A percentile compares a stretch with the other conserved stretches of the same genome.
Evolutionary conservation across 257 asterid species (phyloP).

Genomic region (Linderniella brevidens): DNA sequence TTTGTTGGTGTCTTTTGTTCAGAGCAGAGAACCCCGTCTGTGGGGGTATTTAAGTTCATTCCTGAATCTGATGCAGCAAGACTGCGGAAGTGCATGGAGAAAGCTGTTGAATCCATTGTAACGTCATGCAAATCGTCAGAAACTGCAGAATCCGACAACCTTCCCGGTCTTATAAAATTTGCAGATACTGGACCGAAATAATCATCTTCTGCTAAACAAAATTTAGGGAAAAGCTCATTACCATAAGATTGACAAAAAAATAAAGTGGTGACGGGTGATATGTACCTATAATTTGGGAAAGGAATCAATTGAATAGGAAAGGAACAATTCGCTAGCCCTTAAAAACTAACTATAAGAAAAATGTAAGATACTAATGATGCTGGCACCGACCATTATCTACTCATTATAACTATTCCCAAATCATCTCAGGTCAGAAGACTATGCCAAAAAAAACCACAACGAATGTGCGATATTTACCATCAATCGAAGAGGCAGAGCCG

Average conservation of each 20-base stretch:
- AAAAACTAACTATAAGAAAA: too few relatives aligned
- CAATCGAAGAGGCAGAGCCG: constrained; percentile 78
- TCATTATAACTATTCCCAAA: not conserved
- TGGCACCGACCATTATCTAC: not conserved
- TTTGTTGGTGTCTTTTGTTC: constrained; percentile 62
- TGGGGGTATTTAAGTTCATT: constrained; percentile 60
- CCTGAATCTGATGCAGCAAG: constrained; percentile 82
- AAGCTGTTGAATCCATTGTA: constrained; percentile 96
- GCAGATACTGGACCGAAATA: constrained; percentile 95
- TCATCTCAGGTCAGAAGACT: too few relatives aligned
- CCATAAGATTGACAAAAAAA: not conserved
- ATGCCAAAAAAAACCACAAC: not conserved
- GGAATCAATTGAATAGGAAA: not conserved
- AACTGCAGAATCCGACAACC: constrained; percentile 66
- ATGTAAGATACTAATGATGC: too few relatives aligned
- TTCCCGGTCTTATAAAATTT: constrained; percentile 67
- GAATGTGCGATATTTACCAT: constrained; percentile 35
- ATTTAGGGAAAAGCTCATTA: constrained; percentile 11
- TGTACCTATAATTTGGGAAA: not conserved
- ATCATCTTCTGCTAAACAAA: constrained; percentile 47
- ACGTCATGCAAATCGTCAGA: constrained; percentile 70
- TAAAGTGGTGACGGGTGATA: not conserved
- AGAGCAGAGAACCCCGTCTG: constrained; percentile 31
- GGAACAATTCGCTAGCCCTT: too few relatives aligned
- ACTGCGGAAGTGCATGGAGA: constrained; percentile 90